phyloP scores from a whole-genome alignment of 2,329 filamentous ascomycete genomes.

The Colletotrichum ledebouriae region DNA sequence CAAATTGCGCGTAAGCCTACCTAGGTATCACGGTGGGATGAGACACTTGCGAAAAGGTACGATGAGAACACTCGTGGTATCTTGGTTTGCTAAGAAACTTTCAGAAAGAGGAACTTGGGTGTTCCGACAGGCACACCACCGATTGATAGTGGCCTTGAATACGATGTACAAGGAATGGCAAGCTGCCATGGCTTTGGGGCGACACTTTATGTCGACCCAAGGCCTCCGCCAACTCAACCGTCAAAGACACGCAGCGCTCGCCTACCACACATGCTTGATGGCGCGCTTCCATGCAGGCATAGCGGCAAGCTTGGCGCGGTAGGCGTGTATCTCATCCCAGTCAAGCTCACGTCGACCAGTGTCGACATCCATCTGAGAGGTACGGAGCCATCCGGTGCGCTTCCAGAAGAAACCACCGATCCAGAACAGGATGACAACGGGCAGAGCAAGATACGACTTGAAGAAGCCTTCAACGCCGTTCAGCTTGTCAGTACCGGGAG shows the following conservation, averaged over 20 bases:
- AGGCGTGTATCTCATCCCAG: slow-evolving; percentile 74
- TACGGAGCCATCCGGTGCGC: slow-evolving; percentile 69
- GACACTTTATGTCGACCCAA: neutral
- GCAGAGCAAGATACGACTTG: slow-evolving; percentile 66
- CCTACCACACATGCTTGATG: slow-evolving; percentile 27
- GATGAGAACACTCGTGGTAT: slow-evolving; percentile 37
- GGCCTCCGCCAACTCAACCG: neutral
- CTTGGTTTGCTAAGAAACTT: slow-evolving; percentile 36
- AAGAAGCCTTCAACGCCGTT: slow-evolving; percentile 65
- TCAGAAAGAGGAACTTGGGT: neutral
- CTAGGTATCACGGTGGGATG: neutral
- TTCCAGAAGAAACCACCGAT: slow-evolving; percentile 74
- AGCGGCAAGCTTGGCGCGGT: slow-evolving; percentile 62
- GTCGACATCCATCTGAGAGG: slow-evolving; percentile 76
- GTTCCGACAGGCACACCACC: slow-evolving; percentile 1
- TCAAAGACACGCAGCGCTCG: neutral
- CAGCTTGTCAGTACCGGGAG: slow-evolving; percentile 49
- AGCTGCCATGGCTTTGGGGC: neutral
- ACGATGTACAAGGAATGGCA: slow-evolving; percentile 18
- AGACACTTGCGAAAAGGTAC: neutral
- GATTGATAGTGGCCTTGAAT: neutral
- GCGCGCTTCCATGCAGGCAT: slow-evolving; percentile 65
- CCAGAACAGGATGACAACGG: slow-evolving; percentile 69
- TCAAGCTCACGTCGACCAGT: slow-evolving; percentile 74
- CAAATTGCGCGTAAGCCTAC: too few species aligned